These are phyloP conservation scores for Phytophthora pisi DNA, from an alignment of 352 stramenopile genomes.

Conservation along the genomic window DNA sequence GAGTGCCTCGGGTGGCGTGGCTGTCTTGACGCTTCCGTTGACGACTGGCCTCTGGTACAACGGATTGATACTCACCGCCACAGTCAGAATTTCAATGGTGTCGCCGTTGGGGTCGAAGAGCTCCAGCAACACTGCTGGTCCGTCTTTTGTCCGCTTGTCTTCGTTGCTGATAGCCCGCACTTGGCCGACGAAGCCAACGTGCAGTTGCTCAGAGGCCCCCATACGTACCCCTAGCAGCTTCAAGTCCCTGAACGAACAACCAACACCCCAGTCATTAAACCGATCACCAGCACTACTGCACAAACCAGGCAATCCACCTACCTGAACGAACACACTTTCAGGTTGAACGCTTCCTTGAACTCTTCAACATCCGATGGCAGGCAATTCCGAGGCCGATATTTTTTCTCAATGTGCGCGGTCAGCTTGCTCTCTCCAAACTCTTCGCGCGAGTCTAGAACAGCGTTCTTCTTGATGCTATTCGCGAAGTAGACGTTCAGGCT, in stretches of 20 bases:
- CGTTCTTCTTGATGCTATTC: slow-evolving; percentile 30
- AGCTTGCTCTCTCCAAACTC: slow-evolving; percentile 32
- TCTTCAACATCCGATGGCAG: slow-evolving; percentile 24
- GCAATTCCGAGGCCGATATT: slow-evolving; percentile 35
- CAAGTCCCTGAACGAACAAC: slow-evolving; percentile 27
- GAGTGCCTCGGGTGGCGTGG: slow-evolving; percentile 20
- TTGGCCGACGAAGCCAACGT: slow-evolving; percentile 36
- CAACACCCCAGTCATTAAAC: slow-evolving; percentile 3
- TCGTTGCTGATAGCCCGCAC: slow-evolving; percentile 15
- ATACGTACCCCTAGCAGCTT: slow-evolving; percentile 12
- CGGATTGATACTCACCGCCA: slow-evolving; percentile 25
- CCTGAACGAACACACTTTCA: slow-evolving; percentile 39
- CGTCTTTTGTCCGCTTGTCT: slow-evolving; percentile 1
- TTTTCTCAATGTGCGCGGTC: slow-evolving; percentile 26
- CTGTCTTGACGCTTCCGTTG: slow-evolving; percentile 22
- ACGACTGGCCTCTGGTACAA: slow-evolving; percentile 33
- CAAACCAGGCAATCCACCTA: background rate
- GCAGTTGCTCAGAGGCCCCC: slow-evolving; percentile 37
- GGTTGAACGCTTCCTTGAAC: slow-evolving; percentile 34
- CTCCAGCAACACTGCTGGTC: slow-evolving; percentile 23
- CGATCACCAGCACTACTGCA: slow-evolving; percentile 1
- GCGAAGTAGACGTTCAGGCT: slow-evolving; percentile 45
- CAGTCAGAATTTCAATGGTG: slow-evolving; percentile 22
- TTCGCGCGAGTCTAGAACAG: slow-evolving; percentile 14
- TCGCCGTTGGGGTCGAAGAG: slow-evolving; percentile 26